A percentile compares a stretch with the other conserved stretches of the same genome.
Conservation (phyloP, 768 basidiomycete genomes). For the Mycena floridula region DNA sequence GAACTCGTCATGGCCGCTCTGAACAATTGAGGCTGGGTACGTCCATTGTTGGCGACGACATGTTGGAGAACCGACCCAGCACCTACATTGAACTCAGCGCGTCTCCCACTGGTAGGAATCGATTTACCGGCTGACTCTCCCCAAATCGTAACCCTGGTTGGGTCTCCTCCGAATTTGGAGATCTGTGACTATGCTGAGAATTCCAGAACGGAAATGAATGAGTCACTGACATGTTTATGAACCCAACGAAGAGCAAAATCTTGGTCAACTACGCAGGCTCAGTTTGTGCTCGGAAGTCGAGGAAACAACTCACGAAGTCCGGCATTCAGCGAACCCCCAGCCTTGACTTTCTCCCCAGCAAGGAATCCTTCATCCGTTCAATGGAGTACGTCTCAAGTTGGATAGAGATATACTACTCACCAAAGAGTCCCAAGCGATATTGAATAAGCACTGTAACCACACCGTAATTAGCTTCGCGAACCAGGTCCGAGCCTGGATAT, state of each 20-base stretch:
- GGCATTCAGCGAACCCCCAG: conserved; percentile 22
- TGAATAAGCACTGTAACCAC: conserved; percentile 17
- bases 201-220: conserved; percentile 3
- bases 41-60: conserved; percentile 22
- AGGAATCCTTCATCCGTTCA: conserved; percentile 20
- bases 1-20: no score
- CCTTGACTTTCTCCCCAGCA: conserved; percentile 19
- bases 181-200: conserved; percentile 11
- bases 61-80: conserved; percentile 29
- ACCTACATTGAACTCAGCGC: conserved; percentile 7
- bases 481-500: neutral
- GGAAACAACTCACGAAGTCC: conserved; percentile 20
- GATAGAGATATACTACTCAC: conserved; percentile 6
- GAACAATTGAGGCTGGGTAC: conserved; percentile 24
- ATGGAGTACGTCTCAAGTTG: neutral
- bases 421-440: conserved; percentile 23
- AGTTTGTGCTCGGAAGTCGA: neutral
- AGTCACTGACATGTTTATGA: conserved; percentile 19
- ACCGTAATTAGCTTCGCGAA: conserved; percentile 10
- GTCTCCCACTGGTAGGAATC: neutral
- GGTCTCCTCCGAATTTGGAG: conserved; percentile 15
- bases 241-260: conserved; percentile 25
- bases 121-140: conserved; percentile 16
- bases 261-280: conserved; percentile 28
- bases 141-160: conserved; percentile 15